Percentiles rank a stretch among this genome's conserved stretches.
Evolutionary conservation across 441 rosid genomes (phyloP).

Genomic region (Viola pubescens): DNA sequence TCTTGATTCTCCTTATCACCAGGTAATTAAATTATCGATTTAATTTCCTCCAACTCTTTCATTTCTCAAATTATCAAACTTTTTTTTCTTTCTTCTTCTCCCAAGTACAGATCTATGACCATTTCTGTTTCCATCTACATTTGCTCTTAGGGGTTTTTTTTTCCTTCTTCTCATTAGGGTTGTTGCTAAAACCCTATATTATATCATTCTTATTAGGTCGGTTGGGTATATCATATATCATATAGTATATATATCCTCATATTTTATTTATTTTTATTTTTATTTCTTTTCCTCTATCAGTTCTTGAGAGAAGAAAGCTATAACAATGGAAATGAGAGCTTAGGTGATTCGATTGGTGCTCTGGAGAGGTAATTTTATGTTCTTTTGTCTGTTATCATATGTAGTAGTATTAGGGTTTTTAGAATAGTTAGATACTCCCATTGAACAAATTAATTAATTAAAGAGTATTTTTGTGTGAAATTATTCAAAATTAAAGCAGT

Average conservation of each 20-base stretch:
- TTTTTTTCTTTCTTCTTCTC: slow-evolving; percentile 1
- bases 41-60: slow-evolving; percentile 1
- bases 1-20: slow-evolving; percentile 16
- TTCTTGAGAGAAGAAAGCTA: slow-evolving; percentile 44
- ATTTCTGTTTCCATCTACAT: slow-evolving; percentile 6
- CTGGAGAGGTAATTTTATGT: slow-evolving; percentile 46
- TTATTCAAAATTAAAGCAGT: slow-evolving; percentile 1
- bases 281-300: slow-evolving; percentile 28
- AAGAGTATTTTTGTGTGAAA: slow-evolving; percentile 21
- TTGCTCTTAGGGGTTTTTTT: slow-evolving; percentile 18
- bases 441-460: no score
- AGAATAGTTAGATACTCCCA: slow-evolving; percentile 14
- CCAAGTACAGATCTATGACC: slow-evolving; percentile 29
- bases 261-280: slow-evolving; percentile 24
- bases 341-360: slow-evolving; percentile 55
- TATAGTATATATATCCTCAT: slow-evolving; percentile 45
- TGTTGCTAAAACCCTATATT: slow-evolving; percentile 50
- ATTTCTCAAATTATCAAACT: slow-evolving; percentile 3
- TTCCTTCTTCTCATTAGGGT: slow-evolving; percentile 38
- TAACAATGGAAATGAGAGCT: slow-evolving; percentile 49
- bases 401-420: slow-evolving; percentile 34
- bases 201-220: slow-evolving; percentile 29
- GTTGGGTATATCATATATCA: slow-evolving; percentile 21
- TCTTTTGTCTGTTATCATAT: slow-evolving; percentile 18
- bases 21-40: slow-evolving; percentile 23